Conservation (phyloP, 495 filamentous ascomycete species). For the Paragyromitra xinjiangensis region DNA sequence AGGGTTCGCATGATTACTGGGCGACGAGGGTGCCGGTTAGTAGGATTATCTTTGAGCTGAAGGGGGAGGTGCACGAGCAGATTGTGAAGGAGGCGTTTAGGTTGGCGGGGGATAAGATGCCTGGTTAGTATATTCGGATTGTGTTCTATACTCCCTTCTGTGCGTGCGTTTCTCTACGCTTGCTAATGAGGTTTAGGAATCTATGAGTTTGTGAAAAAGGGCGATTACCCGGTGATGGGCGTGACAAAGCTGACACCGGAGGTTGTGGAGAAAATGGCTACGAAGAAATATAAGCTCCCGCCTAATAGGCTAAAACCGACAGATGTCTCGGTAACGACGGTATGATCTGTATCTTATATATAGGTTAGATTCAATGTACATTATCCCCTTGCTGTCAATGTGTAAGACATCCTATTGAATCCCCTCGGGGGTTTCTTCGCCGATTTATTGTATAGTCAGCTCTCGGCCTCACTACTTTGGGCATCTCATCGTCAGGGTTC, state of each 20-base stretch:
- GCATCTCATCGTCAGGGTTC: too few species aligned
- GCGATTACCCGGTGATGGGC: slow-evolving; percentile 89
- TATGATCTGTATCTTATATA: not conserved
- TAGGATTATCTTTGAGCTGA: slow-evolving; percentile 89
- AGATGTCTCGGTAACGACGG: not conserved
- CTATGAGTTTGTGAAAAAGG: slow-evolving; percentile 92
- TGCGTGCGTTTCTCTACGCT: not conserved
- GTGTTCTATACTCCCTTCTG: not conserved
- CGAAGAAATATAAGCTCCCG: slow-evolving; percentile 47
- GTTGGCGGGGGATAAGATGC: slow-evolving; percentile 92
- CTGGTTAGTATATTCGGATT: slow-evolving; percentile 68
- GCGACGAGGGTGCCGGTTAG: slow-evolving; percentile 84
- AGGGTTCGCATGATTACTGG: slow-evolving; percentile 97
- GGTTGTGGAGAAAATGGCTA: slow-evolving; percentile 45
- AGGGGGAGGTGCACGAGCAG: slow-evolving; percentile 91
- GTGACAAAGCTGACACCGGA: slow-evolving; percentile 77
- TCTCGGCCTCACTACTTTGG: too few species aligned
- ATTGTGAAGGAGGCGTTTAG: slow-evolving; percentile 92
- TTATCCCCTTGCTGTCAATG: slow-evolving; percentile 24
- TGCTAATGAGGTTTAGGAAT: slow-evolving; percentile 67
- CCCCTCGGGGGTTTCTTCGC: not conserved
- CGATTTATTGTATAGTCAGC: too few species aligned
- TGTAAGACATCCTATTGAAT: not conserved
- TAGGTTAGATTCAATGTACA: slow-evolving; percentile 22
- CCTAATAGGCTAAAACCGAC: slow-evolving; percentile 24